Percentiles rank a stretch among this genome's conserved stretches.
These are phyloP conservation scores for Coniochaeta pulveracea DNA, from an alignment of 2,329 filamentous ascomycete genomes.

Conservation along the genomic window DNA sequence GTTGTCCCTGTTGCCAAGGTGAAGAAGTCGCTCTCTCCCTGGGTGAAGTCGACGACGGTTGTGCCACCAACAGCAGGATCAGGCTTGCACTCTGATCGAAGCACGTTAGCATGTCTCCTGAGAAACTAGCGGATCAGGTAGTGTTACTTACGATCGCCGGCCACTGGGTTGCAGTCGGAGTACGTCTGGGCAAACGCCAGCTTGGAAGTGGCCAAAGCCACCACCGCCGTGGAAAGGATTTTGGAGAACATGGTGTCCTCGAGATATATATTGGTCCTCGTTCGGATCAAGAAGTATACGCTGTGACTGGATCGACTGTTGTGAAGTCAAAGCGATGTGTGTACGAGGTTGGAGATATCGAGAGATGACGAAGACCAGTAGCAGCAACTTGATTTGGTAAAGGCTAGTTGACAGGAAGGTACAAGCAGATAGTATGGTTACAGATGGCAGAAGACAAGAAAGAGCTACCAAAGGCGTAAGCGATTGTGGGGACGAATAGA, in stretches of 20 bases:
- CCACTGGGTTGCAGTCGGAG: conserved; percentile 42
- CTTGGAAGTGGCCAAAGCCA: conserved; percentile 36
- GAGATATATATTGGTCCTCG: too few relatives aligned
- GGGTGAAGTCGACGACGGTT: conserved; percentile 61
- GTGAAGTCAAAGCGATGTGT: too few relatives aligned
- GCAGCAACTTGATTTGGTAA: too few relatives aligned
- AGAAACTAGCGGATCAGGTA: conserved; percentile 2
- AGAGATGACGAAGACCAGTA: too few relatives aligned
- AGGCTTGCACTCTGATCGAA: conserved; percentile 48
- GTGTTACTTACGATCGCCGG: conserved; percentile 25
- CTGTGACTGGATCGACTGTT: too few relatives aligned
- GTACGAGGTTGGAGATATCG: too few relatives aligned
- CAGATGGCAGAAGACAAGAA: conserved; percentile 1
- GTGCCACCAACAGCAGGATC: conserved; percentile 64
- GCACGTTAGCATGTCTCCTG: not conserved
- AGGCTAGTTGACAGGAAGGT: too few relatives aligned
- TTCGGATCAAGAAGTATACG: too few relatives aligned
- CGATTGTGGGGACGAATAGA: too few relatives aligned
- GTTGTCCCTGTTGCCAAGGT: conserved; percentile 32
- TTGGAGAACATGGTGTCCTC: conserved; percentile 37
- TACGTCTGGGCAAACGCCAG: conserved; percentile 44
- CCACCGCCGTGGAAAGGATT: conserved; percentile 28
- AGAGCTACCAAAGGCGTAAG: too few relatives aligned
- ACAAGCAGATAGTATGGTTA: conserved; percentile 1
- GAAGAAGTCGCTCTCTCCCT: conserved; percentile 52